phyloP scores from a whole-genome alignment of 169 alveolate genomes.

The Plasmodium sp. region DNA sequence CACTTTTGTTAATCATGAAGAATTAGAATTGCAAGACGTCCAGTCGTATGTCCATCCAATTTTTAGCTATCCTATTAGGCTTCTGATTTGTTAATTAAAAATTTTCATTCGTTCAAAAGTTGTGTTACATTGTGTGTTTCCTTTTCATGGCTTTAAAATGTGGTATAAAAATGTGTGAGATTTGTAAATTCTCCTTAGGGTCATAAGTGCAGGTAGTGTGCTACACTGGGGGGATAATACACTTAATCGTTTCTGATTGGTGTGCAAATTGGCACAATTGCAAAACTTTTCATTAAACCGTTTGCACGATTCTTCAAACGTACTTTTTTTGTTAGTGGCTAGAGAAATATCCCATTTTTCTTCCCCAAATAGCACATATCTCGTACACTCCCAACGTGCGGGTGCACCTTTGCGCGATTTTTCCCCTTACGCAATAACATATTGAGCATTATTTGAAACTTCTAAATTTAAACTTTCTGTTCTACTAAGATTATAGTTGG shows the following conservation, averaged over 20 bases:
- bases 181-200: neutral
- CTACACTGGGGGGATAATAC: neutral
- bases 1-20: neutral
- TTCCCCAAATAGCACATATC: neutral
- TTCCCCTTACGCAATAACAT: neutral
- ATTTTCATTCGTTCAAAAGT: neutral
- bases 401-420: neutral
- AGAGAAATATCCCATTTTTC: neutral
- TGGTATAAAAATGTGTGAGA: neutral
- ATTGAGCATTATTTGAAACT: neutral
- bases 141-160: neutral
- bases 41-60: neutral
- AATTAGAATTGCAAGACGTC: neutral
- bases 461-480: neutral
- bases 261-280: neutral
- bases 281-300: neutral
- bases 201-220: neutral
- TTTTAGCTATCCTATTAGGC: neutral
- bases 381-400: neutral
- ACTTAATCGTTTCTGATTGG: neutral
- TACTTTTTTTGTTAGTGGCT: neutral
- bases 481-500: conserved; percentile 14
- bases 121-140: neutral
- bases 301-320: neutral
- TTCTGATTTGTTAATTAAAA: neutral